These are phyloP conservation scores for Calocybe gambosa DNA, from an alignment of 1,284 basidiomycete genomes.

Conservation along the genomic window DNA sequence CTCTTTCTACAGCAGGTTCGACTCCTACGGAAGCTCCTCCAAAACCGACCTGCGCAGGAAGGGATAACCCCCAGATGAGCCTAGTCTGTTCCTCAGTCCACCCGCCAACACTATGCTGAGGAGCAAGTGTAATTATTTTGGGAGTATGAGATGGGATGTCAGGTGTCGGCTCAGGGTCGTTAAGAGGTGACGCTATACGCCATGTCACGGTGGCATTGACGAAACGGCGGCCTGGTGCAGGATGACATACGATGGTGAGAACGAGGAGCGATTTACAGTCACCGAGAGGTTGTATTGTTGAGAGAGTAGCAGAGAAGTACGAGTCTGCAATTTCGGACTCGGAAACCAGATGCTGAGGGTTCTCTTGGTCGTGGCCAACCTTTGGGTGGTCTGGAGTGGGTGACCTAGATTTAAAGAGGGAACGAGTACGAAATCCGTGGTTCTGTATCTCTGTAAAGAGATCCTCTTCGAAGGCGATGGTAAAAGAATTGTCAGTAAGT, in stretches of 20 bases:
- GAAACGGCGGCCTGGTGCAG: slow-evolving; percentile 17
- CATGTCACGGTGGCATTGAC: slow-evolving; percentile 16
- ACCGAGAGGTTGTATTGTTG: slow-evolving; percentile 18
- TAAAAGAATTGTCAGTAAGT: slow-evolving; percentile 9
- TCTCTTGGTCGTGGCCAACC: not conserved
- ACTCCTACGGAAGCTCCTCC: slow-evolving; percentile 13
- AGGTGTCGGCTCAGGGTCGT: not conserved
- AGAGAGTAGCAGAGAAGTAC: slow-evolving; percentile 17
- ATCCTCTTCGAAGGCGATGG: slow-evolving; percentile 17
- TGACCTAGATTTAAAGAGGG: slow-evolving; percentile 9
- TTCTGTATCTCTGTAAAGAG: slow-evolving; percentile 6
- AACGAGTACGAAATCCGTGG: slow-evolving; percentile 10
- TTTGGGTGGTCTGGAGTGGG: not conserved
- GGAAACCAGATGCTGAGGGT: slow-evolving; percentile 15
- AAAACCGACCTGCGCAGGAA: slow-evolving; percentile 10
- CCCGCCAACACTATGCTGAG: slow-evolving; percentile 18
- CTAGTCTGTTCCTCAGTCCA: slow-evolving; percentile 20
- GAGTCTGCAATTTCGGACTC: slow-evolving; percentile 19
- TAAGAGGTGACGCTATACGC: slow-evolving; percentile 10
- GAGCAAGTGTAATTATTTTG: slow-evolving; percentile 16
- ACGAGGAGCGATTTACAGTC: slow-evolving; percentile 17
- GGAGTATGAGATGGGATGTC: slow-evolving; percentile 1
- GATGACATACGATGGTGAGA: slow-evolving; percentile 17
- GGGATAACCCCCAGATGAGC: slow-evolving; percentile 14
- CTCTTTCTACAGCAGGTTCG: slow-evolving; percentile 15